Evolutionary conservation across 1,284 basidiomycete genomes (phyloP), one percentile per base, ranked within the genome.

Genomic region (Tilletiopsis washingtonensis): DNA sequence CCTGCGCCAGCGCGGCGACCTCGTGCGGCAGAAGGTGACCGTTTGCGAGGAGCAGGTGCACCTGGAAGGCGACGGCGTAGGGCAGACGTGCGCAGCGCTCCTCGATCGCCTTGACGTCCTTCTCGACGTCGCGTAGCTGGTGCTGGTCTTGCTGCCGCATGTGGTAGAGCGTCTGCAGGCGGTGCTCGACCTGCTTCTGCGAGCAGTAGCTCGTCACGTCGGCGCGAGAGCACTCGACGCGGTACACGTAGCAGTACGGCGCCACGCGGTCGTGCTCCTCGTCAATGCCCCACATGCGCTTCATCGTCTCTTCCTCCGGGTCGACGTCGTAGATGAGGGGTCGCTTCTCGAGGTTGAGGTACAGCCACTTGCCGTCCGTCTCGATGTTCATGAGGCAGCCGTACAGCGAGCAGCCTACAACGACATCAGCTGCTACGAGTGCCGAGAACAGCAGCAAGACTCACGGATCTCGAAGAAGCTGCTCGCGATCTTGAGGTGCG

Each of bases 161-260:
- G n/a, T n/a, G n/a, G n/a, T n/a, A n/a, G n/a, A n/a, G n/a, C n/a
- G n/a, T n/a, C n/a, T n/a, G n/a, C n/a, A n/a, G n/a, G n/a, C n/a
- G n/a, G n/a, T n/a, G n/a, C n/a, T n/a, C n/a, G n/a, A n/a, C n/a
- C n/a, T n/a, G n/a, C n/a, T n/a, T n/a, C 27, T 19, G 40, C 11
- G 23, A 3, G 46, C 40, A 27, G 38, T 20, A 20, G 17, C n/a
- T 29, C 39, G 17, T 39, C 40, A n/a, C 46, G 25, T 24, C 46
- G 27, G 19, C 24, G 27, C 40, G 27, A 6, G 20, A 12, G 25
- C 25, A 27, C 27, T 39, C 27, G n/a, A 47, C 21, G 3, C 25
- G 12, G 25, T 39, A 32, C 12, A 47, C 46, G 23, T 39, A 47
- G 37, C 46, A 47, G 46, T 40, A 47, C 11, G 46, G 46, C 26